Conservation (phyloP, 2,329 filamentous ascomycete species). For the Chaetomiaceae sp. region DNA sequence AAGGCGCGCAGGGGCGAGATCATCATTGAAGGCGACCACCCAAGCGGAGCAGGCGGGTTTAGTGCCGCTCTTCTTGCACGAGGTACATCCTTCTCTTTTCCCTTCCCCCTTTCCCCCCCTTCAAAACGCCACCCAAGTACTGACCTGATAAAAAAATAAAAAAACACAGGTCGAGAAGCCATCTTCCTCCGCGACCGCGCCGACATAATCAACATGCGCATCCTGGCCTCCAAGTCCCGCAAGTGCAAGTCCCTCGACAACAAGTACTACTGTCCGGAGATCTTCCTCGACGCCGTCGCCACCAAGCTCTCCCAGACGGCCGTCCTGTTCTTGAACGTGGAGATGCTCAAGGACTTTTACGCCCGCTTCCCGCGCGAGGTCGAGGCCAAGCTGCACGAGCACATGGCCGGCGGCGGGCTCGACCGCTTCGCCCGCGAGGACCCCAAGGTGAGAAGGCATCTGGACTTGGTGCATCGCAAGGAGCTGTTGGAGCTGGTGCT, state of each 20-base stretch:
- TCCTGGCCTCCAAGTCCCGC: constrained; percentile 82
- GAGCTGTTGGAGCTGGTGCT: constrained; percentile 89
- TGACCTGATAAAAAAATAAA: too few relatives aligned
- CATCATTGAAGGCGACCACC: constrained; percentile 74
- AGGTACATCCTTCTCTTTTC: constrained; percentile 49
- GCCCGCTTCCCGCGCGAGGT: constrained; percentile 95
- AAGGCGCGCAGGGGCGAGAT: constrained; percentile 83
- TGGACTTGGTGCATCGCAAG: constrained; percentile 89
- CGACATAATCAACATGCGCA: constrained; percentile 84
- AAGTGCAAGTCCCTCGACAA: constrained; percentile 80
- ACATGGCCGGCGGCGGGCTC: constrained; percentile 72
- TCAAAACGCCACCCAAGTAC: too few relatives aligned
- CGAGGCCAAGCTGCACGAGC: constrained; percentile 77
- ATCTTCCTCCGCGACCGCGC: constrained; percentile 90
- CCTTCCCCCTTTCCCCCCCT: background rate
- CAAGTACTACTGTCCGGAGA: constrained; percentile 94
- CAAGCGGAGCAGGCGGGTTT: constrained; percentile 87
- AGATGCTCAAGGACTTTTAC: constrained; percentile 94
- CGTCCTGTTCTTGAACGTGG: constrained; percentile 94
- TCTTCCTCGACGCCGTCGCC: constrained; percentile 96
- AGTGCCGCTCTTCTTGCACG: constrained; percentile 77
- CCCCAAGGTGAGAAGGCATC: constrained; percentile 78
- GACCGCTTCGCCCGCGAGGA: constrained; percentile 92
- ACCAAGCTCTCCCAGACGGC: constrained; percentile 92
- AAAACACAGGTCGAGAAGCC: constrained; percentile 80